Base-by-base conservation (phyloP, 2,329 filamentous ascomycete genomes). In the Paecilomyces formosus region DNA sequence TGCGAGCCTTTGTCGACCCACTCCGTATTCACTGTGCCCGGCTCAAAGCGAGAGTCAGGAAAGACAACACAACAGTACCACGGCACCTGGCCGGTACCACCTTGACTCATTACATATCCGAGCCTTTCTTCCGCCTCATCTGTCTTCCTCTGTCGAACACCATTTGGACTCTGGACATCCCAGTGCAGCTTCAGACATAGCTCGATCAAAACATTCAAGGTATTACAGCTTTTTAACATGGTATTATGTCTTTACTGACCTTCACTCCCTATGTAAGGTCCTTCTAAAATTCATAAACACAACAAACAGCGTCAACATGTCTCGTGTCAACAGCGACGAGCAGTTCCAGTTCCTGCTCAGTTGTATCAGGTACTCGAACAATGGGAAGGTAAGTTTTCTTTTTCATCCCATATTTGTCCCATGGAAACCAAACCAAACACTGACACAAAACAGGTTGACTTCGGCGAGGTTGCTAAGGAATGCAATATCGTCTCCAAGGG, bases 301-400 rank as follows among this genome's bases (percentile, higher is more conserved):
- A 52, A 52, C 18, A 18, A 52, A 24, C 21, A 24, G 13, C 50
- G 24, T 52, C 50, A 52, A 52, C 26, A 86, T 85, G 83, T 75
- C 82, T 63, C 69, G 71, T 45, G 70, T 76, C 59, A 73, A 75
- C 22, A 79, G 83, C 28, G 76, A 82, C 21, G 79, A 84, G 28
- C 85, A 88, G 64, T 80, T 89, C 72, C 82, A 80, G 61, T 88
- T 90, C 69, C 77, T 90, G 24, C 79, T 89, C 54, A 78, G 79
- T 56, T 89, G 87, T 72, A 87, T 89, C 70, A 79, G 81, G 56
- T 74, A 85, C 71, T 81, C 83, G 9, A 79, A 74, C 65, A 79
- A 80, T 61, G 86, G 86, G 61, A 85, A 83, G 70, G 87, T 87
- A 72, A 66, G 76, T 51, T 12, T n/a, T 35, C 24, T 9, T 15